Evolutionary conservation across 306 rosid species (phyloP).

Genomic region (Vigna nakashimae): DNA sequence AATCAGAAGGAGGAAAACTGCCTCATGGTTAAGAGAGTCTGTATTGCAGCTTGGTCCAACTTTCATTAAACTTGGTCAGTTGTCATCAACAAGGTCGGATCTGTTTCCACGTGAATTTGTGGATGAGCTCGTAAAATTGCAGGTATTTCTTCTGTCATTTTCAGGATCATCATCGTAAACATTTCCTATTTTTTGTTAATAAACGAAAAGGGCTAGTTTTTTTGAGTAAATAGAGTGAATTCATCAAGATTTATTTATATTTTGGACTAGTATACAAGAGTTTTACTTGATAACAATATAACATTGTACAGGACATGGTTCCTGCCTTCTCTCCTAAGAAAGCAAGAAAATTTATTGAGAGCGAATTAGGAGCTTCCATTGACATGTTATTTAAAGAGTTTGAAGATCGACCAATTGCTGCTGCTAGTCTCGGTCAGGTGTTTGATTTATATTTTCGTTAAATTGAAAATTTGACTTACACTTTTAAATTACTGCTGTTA

Average conservation of each 20-base stretch:
- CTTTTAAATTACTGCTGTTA: neutral
- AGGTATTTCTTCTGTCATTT: slow-evolving; percentile 49
- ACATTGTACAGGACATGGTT: slow-evolving; percentile 73
- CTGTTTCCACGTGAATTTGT: slow-evolving; percentile 85
- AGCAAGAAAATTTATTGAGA: slow-evolving; percentile 74
- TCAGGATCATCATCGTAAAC: neutral
- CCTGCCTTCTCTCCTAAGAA: slow-evolving; percentile 84
- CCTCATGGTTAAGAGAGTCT: slow-evolving; percentile 80
- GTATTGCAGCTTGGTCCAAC: slow-evolving; percentile 94
- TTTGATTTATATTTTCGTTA: slow-evolving; percentile 29
- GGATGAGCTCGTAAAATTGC: slow-evolving; percentile 85
- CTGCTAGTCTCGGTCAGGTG: slow-evolving; percentile 98
- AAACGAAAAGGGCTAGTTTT: neutral
- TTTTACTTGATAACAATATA: neutral
- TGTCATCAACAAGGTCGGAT: slow-evolving; percentile 88
- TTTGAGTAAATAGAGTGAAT: too few species aligned
- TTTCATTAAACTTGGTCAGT: slow-evolving; percentile 86
- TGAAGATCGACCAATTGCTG: slow-evolving; percentile 87
- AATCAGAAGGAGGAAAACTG: slow-evolving; percentile 71
- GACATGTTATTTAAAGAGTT: slow-evolving; percentile 67
- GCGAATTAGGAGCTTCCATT: slow-evolving; percentile 74
- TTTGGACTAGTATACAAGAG: too few species aligned
- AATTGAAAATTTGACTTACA: too few species aligned
- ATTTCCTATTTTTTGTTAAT: neutral
- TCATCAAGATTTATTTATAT: too few species aligned